These are phyloP conservation scores for Blastobotrys proliferans DNA, from an alignment of 1,139 yeast genomes.

Conservation along the genomic window DNA sequence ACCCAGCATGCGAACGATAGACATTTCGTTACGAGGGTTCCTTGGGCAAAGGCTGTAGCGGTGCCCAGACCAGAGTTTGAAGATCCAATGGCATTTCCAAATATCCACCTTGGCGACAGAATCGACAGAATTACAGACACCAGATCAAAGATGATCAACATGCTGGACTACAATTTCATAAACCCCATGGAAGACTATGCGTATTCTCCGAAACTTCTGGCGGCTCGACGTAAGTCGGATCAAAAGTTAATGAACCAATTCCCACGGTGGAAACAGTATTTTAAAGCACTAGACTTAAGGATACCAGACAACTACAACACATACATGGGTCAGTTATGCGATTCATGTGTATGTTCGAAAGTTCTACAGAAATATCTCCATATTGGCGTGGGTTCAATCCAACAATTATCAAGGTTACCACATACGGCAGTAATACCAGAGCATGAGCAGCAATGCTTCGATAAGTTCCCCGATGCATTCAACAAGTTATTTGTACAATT, in stretches of 20 bases:
- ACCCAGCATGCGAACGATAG: slow-evolving; percentile 9
- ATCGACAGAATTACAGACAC: too few species aligned
- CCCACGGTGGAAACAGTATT: slow-evolving; percentile 6
- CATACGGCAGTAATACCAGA: not conserved
- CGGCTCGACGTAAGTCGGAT: slow-evolving; percentile 3
- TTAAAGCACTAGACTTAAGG: not conserved
- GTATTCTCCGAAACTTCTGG: slow-evolving; percentile 1
- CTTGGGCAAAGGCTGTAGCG: slow-evolving; percentile 11
- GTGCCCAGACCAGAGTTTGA: too few species aligned
- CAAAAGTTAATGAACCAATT: not conserved
- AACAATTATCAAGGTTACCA: not conserved
- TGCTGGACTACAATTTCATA: not conserved
- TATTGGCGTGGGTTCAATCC: not conserved
- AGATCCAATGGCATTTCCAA: too few species aligned
- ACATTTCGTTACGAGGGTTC: slow-evolving; percentile 8
- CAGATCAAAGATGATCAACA: not conserved
- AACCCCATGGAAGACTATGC: slow-evolving; percentile 7
- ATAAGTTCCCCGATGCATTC: slow-evolving; percentile 4
- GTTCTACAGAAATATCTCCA: not conserved
- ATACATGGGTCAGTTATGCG: slow-evolving; percentile 9
- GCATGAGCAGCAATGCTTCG: slow-evolving; percentile 3
- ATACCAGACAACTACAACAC: slow-evolving; percentile 9
- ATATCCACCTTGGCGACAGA: too few species aligned
- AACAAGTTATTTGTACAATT: slow-evolving; percentile 1
- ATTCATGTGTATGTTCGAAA: slow-evolving; percentile 6